phyloP scores from a whole-genome alignment of 2,329 filamentous ascomycete species.

The Pseudogymnoascus sp. region DNA sequence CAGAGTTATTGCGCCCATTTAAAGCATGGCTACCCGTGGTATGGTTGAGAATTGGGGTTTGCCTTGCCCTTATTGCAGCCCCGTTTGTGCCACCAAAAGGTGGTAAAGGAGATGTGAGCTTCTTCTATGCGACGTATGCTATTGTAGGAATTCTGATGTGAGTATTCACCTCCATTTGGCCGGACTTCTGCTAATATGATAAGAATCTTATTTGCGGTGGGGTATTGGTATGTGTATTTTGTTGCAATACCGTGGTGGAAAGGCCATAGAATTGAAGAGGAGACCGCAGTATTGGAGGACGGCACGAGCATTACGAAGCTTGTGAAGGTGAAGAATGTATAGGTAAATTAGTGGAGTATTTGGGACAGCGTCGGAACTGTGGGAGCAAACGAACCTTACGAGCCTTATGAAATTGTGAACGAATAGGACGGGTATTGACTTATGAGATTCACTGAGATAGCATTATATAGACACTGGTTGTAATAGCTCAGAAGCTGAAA shows the following conservation, averaged over 20 bases:
- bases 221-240: constrained; percentile 66
- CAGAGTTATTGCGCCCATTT: constrained; percentile 31
- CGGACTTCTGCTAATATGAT: constrained; percentile 16
- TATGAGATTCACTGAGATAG: not conserved
- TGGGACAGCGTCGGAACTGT: not conserved
- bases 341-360: not conserved
- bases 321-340: constrained; percentile 28
- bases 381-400: not conserved
- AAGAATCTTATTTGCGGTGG: constrained; percentile 49
- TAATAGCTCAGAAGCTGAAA: not conserved
- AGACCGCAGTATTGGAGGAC: constrained; percentile 52
- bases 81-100: constrained; percentile 33
- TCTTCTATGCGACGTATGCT: constrained; percentile 49
- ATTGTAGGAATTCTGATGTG: constrained; percentile 47
- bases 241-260: constrained; percentile 51
- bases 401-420: not conserved
- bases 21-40: constrained; percentile 27
- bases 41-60: constrained; percentile 25
- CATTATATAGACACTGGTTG: not conserved
- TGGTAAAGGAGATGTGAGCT: constrained; percentile 36
- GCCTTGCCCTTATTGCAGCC: constrained; percentile 28
- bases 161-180: constrained; percentile 25
- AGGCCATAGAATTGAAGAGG: constrained; percentile 57
- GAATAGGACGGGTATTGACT: not conserved
- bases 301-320: constrained; percentile 61